A percentile compares a stretch with the other conserved stretches of the same genome.
phyloP scores from a whole-genome alignment of 257 asterid genomes.

The Solanum medicagineum region DNA sequence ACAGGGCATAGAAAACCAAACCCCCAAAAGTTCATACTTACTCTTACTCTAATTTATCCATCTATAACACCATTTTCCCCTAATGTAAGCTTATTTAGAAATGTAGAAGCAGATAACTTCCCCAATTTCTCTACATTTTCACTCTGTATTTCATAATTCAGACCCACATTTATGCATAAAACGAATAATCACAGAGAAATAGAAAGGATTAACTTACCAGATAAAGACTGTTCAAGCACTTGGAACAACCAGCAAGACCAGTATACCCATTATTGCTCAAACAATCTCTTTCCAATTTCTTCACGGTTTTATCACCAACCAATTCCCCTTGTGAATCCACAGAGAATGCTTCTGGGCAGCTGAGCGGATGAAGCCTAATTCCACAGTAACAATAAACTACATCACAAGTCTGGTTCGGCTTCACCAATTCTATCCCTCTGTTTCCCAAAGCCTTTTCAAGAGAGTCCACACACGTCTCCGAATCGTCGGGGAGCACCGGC shows the following conservation, averaged over 20 bases:
- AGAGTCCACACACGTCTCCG: conserved; percentile 72
- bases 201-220: conserved; percentile 18
- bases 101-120: neutral
- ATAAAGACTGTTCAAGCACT: conserved; percentile 52
- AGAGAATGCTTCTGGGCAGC: conserved; percentile 61
- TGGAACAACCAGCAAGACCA: conserved; percentile 62
- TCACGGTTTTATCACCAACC: conserved; percentile 50
- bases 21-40: neutral
- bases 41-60: neutral
- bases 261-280: conserved; percentile 16
- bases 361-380: conserved; percentile 64
- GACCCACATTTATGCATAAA: neutral
- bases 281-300: conserved; percentile 61
- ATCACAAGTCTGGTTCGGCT: conserved; percentile 76
- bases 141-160: neutral
- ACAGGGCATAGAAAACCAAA: neutral
- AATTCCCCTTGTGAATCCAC: conserved; percentile 40
- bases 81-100: neutral
- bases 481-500: conserved; percentile 87
- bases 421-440: conserved; percentile 36
- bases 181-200: neutral
- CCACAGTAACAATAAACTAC: conserved; percentile 79
- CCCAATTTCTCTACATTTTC: neutral
- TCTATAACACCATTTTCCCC: neutral
- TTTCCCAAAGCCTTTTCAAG: conserved; percentile 59